Evolutionary conservation across 805 yeast species (phyloP).

Genomic region (Metschnikowia hibisci): DNA sequence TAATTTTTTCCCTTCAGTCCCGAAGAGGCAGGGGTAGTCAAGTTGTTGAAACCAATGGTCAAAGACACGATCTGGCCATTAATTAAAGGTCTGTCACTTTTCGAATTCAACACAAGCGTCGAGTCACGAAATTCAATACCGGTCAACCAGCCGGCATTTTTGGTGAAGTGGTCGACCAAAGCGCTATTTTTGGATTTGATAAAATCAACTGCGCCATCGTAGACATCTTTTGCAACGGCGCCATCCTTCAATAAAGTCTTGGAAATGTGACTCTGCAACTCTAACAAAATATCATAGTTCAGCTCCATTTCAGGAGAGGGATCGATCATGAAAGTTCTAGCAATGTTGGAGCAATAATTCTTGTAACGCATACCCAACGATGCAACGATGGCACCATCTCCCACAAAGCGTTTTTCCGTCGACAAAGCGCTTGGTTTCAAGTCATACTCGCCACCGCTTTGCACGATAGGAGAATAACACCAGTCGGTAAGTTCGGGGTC

Average conservation of each 20-base stretch:
- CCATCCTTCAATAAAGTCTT: constrained; percentile 60
- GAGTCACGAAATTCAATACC: constrained; percentile 90
- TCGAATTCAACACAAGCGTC: constrained; percentile 64
- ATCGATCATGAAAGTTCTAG: constrained; percentile 84
- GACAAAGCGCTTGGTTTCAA: constrained; percentile 81
- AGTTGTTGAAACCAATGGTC: constrained; percentile 70
- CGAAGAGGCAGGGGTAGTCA: constrained; percentile 44
- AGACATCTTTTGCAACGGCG: constrained; percentile 59
- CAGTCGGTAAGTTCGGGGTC: constrained; percentile 80
- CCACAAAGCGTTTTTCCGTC: constrained; percentile 55
- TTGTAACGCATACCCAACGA: constrained; percentile 84
- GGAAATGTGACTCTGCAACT: constrained; percentile 65
- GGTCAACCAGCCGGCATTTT: constrained; percentile 81
- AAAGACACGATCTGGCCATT: constrained; percentile 75
- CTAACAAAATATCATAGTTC: constrained; percentile 72
- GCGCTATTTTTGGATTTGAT: constrained; percentile 62
- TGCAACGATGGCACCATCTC: constrained; percentile 74
- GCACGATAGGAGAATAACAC: constrained; percentile 90
- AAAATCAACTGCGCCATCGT: constrained; percentile 56
- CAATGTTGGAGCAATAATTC: constrained; percentile 83
- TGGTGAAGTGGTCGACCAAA: constrained; percentile 59
- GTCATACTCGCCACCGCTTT: constrained; percentile 83
- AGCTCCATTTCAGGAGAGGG: constrained; percentile 76
- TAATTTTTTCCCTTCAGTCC: constrained; percentile 56
- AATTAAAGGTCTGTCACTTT: constrained; percentile 61